Base-by-base conservation (phyloP, 192 early-diverging fungal species). In the Fimicolochytrium jonesii region DNA sequence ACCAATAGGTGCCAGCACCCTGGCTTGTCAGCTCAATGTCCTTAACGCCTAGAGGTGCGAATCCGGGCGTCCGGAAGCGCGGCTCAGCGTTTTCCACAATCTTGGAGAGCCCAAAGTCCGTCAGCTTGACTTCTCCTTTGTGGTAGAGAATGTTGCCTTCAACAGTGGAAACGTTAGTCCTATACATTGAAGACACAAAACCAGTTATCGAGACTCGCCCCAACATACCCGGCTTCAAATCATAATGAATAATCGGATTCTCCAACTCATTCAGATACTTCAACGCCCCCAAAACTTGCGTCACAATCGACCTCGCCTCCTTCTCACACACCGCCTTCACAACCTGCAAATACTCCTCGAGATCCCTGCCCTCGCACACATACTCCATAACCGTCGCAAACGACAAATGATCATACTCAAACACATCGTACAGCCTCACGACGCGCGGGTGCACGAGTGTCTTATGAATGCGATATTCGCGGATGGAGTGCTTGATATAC, bases 391-490 rank as follows among this genome's bases (percentile, higher is more conserved):
- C 44, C 48, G 59, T 61, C 17, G 28, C 28, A 39, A 61, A 61
- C 30, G 29, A 34, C 22, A 47, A 33, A 35, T 61, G 44, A 33
- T 61, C 59, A 36, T 61, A 61, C 44, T 61, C 59, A 33, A 61
- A 61, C 13, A 61, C 59, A 33, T 61, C 59, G 29, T 36, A 61
- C 13, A 61, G 48, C n/a, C 47, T 44, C 6, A 61, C 59, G 23
- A 61, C 59, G 1, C 59, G 23, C 11, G 45, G 59, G 35, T 61
- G 68, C 4, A 26, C 49, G 13, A 69, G 39, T 5, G 15, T 26
- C 52, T 69, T 52, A 28, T 69, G 68, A n/a, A 69, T 69, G 30
- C 44, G 53, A 45, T 69, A 69, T 46, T 69, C 68, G 30, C 68
- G 37, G 5, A 69, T 20, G 23, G 59, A 36, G 43, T 69, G 68